Evolutionary conservation across 257 asterid genomes (phyloP), one percentile per base, ranked within the genome.

Genomic region (Schizonepeta tenuifolia): DNA sequence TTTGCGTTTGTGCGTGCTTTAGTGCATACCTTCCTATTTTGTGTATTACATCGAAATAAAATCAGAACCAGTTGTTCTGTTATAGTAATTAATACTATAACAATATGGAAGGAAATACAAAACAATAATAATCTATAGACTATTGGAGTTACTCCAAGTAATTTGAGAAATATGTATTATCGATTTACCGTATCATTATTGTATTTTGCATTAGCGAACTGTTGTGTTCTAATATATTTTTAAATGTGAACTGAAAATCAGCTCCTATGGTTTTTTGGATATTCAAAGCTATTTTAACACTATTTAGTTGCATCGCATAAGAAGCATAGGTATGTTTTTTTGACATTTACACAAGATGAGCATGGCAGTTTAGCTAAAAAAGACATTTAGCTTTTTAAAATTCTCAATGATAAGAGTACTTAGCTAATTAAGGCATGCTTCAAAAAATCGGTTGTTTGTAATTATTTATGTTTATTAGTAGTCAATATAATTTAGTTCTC

Each of bases 201-300:
- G 10, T 9, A 33, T 7, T 33, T 35, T 60, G 3, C 14, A 62
- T 51, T 59, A 20, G 33, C 1, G 17, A 40, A 51, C 36, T 8
- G 38, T 17, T 72, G 1, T 18, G 18, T n/a, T 20, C 11, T 54
- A 3, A 14, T 24, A 9, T 24, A 50, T 51, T 33, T 26, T 26
- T 50, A 53, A 36, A 28, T 14, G 71, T 44, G 71, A 22, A 41
- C 18, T 41, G 67, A 55, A 43, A 46, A 38, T 28, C 55, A 43
- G 9, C 36, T 17, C 10, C 17, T 40, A 18, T 9, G 63, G 9
- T 35, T 60, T 60, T 61, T 31, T 46, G 53, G 53, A 18, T 20
- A 36, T 33, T 26, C 8, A 18, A 59, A 24, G 9, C 13, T 57
- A 35, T 18, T 33, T 50, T 36, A 33, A 15, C 22, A 43, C 56